phyloP scores from a whole-genome alignment of 257 asterid species.

The Solanum ossicruentum region DNA sequence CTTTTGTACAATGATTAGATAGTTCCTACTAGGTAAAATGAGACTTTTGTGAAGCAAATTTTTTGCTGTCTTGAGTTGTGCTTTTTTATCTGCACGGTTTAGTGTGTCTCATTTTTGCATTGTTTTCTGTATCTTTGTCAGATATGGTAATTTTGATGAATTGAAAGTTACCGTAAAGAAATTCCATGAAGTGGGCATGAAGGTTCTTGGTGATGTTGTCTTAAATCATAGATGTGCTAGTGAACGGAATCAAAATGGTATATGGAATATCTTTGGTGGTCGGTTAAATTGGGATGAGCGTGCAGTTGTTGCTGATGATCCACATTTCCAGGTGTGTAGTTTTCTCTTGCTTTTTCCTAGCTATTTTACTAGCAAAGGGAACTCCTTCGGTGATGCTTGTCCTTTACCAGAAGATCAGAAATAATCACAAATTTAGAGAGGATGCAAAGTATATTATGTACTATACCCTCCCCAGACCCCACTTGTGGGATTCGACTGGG shows the following conservation, averaged over 20 bases:
- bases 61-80: neutral
- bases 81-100: neutral
- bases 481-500: no score
- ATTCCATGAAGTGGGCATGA: conserved; percentile 65
- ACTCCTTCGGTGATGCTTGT: neutral
- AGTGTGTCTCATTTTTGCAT: neutral
- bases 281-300: conserved; percentile 94
- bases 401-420: neutral
- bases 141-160: conserved; percentile 79
- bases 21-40: neutral
- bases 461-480: no score
- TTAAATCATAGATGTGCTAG: conserved; percentile 93
- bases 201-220: conserved; percentile 88
- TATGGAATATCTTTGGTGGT: conserved; percentile 97
- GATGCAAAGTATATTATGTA: neutral
- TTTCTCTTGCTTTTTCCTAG: neutral
- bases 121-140: conserved; percentile 11
- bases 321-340: conserved; percentile 81
- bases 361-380: neutral
- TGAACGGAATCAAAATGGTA: conserved; percentile 57
- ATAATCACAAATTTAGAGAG: neutral
- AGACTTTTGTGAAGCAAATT: neutral
- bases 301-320: conserved; percentile 96
- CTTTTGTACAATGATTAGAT: neutral
- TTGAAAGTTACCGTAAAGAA: conserved; percentile 56